These are phyloP conservation scores for Lotmaria passim DNA, from an alignment of 208 protist species.

Conservation along the genomic window DNA sequence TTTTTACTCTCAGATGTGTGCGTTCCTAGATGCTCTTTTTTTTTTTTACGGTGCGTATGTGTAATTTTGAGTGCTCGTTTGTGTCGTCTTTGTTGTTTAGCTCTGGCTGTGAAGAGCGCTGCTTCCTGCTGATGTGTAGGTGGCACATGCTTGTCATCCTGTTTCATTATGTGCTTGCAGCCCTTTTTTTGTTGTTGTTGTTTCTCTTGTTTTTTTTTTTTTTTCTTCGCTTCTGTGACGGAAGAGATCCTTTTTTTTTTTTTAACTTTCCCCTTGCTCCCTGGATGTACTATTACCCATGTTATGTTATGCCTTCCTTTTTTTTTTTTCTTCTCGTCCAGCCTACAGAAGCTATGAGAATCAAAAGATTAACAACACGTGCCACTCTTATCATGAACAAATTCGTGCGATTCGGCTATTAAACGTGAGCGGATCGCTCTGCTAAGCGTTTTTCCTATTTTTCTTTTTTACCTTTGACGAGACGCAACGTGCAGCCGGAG, in stretches of 20 bases:
- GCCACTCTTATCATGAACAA: no score
- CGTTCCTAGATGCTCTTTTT: constrained; percentile 1
- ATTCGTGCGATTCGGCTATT: no score
- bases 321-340: no score
- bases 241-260: no score
- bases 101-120: background rate
- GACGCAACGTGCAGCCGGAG: no score
- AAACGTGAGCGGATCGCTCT: no score
- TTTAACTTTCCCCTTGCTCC: constrained; percentile 9
- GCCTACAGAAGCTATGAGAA: no score
- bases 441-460: no score
- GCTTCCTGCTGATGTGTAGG: background rate
- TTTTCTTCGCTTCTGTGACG: no score
- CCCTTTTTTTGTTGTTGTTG: background rate
- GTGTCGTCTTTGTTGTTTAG: background rate
- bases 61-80: no score
- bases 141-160: background rate
- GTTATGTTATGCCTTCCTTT: constrained; percentile 16
- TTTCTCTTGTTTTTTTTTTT: constrained; percentile 16
- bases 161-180: constrained; percentile 7
- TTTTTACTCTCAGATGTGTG: background rate
- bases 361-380: no score
- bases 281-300: constrained; percentile 7
- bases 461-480: no score
- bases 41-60: background rate